Base-by-base conservation (phyloP, 2,329 filamentous ascomycete genomes). In the Xylaria sp. region DNA sequence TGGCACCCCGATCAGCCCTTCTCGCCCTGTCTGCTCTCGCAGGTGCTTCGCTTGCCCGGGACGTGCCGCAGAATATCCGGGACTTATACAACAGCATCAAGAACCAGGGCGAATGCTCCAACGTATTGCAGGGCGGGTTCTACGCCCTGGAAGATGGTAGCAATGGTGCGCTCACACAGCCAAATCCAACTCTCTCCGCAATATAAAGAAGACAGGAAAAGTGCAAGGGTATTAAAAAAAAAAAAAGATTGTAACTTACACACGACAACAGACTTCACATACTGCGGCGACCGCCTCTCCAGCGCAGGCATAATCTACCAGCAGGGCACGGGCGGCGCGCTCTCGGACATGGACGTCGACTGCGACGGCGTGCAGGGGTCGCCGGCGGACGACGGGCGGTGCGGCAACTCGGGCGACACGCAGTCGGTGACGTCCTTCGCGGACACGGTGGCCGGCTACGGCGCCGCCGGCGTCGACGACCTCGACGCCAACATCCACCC, bases 281-380 rank as follows among this genome's bases (percentile, higher is more conserved):
- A 85, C 76, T 85, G 84, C 73, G 82, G 81, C 28, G 83, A 85
- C 73, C 79, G 81, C 65, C 72, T 80, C 2, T 15, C 66, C 12
- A 70, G 77, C 23, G 63, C 71, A 20, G 78, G 78, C 44, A 76
- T 82, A 23, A 79, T 88, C 66, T 87, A 83, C 76, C 74, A 87
- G 52, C 80, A 82, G 55, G 83, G 83, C 8, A 76, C 75, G 0
- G 73, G 77, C 10, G 79, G 80, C 2, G 76, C 81, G 28, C 80
- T 88, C 56, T 83, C 82, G 8, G 84, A 88, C 75, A 87, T 89
- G 83, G 87, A 89, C 68, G 81, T 89, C 52, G 87, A 89, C 78
- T 90, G 87, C 72, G 87, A 89, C 68, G 87, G 87, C 1, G 77
- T 78, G 0, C 81, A 84, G 51, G 78, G 81, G 3, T 79, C 79